Evolutionary conservation across 345 rosid species (phyloP).

Genomic region (Eucalyptus curtisii): DNA sequence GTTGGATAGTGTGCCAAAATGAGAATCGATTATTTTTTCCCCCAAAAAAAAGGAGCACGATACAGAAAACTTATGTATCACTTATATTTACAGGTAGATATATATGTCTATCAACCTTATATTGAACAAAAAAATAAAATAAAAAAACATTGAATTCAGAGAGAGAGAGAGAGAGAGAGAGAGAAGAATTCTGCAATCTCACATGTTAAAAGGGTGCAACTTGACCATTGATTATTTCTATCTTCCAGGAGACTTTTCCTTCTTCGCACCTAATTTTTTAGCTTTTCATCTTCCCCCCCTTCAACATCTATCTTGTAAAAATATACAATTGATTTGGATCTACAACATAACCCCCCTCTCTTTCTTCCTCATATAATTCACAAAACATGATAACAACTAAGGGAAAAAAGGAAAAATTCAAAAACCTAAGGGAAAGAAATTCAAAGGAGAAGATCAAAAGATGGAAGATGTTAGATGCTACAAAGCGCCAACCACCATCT

Average conservation of each 20-base stretch:
- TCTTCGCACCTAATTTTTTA: not conserved
- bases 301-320: not conserved
- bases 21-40: not conserved
- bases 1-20: not conserved
- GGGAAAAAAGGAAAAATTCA: not conserved
- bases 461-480: constrained; percentile 10
- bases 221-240: not conserved
- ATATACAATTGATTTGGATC: not conserved
- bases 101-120: not conserved
- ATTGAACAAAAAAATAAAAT: not conserved
- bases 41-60: not conserved
- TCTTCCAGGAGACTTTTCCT: not conserved
- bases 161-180: not conserved
- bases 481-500: constrained; percentile 49
- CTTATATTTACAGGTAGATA: not conserved
- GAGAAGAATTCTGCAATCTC: not conserved
- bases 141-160: not conserved
- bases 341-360: not conserved
- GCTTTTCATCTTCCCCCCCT: not conserved
- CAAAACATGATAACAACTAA: not conserved
- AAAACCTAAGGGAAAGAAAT: not conserved
- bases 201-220: not conserved
- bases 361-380: not conserved
- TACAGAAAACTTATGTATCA: not conserved
- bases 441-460: not conserved